A percentile compares a stretch with the other conserved stretches of the same genome.
Evolutionary conservation across 306 rosid genomes (phyloP).

Genomic region (Ormosia semicastrata): DNA sequence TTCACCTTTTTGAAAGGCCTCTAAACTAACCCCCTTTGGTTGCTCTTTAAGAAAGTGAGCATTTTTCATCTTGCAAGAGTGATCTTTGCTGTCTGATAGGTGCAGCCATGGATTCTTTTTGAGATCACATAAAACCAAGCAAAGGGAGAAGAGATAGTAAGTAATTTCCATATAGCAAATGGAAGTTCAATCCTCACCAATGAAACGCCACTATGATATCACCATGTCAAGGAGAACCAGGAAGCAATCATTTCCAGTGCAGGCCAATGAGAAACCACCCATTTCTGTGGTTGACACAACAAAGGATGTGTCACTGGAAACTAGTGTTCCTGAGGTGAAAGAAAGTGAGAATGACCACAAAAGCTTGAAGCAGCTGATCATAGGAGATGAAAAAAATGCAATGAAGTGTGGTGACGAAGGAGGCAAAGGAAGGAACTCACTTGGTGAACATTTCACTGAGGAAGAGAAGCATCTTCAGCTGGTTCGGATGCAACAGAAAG

Average conservation of each 20-base stretch:
- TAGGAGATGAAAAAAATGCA: slow-evolving; percentile 24
- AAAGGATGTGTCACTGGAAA: slow-evolving; percentile 8
- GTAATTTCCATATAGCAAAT: slow-evolving; percentile 18
- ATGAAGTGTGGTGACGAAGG: neutral
- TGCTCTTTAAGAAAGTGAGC: slow-evolving; percentile 48
- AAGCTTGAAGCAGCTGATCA: slow-evolving; percentile 77
- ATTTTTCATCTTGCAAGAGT: slow-evolving; percentile 5
- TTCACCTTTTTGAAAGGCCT: slow-evolving; percentile 58
- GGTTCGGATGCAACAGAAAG: slow-evolving; percentile 51
- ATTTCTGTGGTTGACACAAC: neutral
- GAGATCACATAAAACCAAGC: neutral
- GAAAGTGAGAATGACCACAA: slow-evolving; percentile 42
- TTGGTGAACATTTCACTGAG: slow-evolving; percentile 64
- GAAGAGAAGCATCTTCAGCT: slow-evolving; percentile 72
- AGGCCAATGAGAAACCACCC: slow-evolving; percentile 26
- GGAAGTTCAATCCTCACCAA: slow-evolving; percentile 47
- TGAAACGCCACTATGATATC: slow-evolving; percentile 63
- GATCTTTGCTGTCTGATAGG: neutral
- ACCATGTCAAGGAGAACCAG: slow-evolving; percentile 87
- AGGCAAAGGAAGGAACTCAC: slow-evolving; percentile 46
- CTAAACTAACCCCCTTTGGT: slow-evolving; percentile 51
- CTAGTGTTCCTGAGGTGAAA: slow-evolving; percentile 8
- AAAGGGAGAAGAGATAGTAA: neutral
- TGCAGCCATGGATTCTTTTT: slow-evolving; percentile 15
- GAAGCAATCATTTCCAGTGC: slow-evolving; percentile 35